These are phyloP conservation scores for Solanum pennellii DNA, from an alignment of 257 asterid species.

Conservation along the genomic window DNA sequence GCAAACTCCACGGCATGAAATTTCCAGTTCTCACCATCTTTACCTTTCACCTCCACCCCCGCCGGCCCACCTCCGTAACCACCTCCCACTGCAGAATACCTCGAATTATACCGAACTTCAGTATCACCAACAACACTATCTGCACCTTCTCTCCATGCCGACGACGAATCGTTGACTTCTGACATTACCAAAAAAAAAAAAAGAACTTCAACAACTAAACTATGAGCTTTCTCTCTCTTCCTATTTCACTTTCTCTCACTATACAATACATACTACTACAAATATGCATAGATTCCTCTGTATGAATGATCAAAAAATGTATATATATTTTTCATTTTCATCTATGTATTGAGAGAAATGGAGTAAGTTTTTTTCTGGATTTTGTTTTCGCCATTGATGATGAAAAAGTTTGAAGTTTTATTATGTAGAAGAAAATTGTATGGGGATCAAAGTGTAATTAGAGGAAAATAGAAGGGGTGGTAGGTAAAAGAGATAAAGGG, in stretches of 20 bases:
- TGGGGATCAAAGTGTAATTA: conserved; percentile 22
- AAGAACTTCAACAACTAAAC: conserved; percentile 11
- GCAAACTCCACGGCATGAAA: conserved; percentile 72
- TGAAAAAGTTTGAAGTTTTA: conserved; percentile 9
- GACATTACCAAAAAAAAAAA: conserved; percentile 28
- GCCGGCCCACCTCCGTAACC: not conserved
- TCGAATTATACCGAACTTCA: conserved; percentile 12
- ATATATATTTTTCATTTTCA: not conserved
- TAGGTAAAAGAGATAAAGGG: conserved; percentile 7
- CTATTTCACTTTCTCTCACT: not conserved
- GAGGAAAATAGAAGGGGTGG: conserved; percentile 10
- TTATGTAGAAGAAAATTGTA: not conserved
- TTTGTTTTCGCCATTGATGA: conserved; percentile 26
- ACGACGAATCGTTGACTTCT: conserved; percentile 56
- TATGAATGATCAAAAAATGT: not conserved
- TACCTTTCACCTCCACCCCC: conserved; percentile 1
- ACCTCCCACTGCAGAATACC: not conserved
- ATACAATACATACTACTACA: not conserved
- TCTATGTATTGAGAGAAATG: not conserved
- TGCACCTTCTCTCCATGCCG: conserved; percentile 22
- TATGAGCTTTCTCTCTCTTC: conserved; percentile 4
- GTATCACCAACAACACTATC: conserved; percentile 11
- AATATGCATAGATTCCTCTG: not conserved
- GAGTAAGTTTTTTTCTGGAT: conserved; percentile 1
- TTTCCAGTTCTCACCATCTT: conserved; percentile 44